Conservation (phyloP, 441 rosid species). For the Pelargonium cotyledonis region DNA sequence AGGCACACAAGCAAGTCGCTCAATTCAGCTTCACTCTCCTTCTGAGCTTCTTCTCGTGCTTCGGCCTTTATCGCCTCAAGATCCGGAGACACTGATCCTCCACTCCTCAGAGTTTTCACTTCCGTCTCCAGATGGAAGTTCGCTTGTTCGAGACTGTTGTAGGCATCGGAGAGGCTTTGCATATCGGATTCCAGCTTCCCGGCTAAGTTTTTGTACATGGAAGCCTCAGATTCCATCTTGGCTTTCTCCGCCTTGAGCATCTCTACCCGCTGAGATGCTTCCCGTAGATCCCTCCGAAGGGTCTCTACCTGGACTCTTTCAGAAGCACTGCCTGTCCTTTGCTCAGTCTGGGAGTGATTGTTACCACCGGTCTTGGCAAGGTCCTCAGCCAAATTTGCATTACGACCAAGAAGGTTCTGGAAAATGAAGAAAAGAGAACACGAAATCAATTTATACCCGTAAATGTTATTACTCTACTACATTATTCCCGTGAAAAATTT, state of each 20-base stretch:
- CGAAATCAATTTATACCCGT: slow-evolving; percentile 6
- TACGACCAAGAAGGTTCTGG: slow-evolving; percentile 78
- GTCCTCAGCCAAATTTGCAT: slow-evolving; percentile 83
- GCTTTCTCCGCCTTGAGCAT: slow-evolving; percentile 61
- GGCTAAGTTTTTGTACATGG: slow-evolving; percentile 58
- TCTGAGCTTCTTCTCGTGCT: slow-evolving; percentile 91
- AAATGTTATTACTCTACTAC: too few species aligned
- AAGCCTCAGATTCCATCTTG: slow-evolving; percentile 61
- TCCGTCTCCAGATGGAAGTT: slow-evolving; percentile 76
- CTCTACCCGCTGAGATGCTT: slow-evolving; percentile 68
- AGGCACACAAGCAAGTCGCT: slow-evolving; percentile 93
- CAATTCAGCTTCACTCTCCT: slow-evolving; percentile 89
- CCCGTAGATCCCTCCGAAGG: slow-evolving; percentile 73
- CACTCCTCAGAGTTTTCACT: slow-evolving; percentile 59
- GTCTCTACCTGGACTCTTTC: slow-evolving; percentile 72
- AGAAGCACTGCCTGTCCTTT: slow-evolving; percentile 39
- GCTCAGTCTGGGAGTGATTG: slow-evolving; percentile 48
- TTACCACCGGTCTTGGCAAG: slow-evolving; percentile 60
- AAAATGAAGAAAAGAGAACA: slow-evolving; percentile 11
- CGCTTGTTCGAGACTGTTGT: slow-evolving; percentile 76
- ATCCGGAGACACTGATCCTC: slow-evolving; percentile 43
- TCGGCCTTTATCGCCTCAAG: slow-evolving; percentile 63
- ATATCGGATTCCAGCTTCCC: slow-evolving; percentile 81
- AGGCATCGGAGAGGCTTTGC: slow-evolving; percentile 78
- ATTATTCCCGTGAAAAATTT: too few species aligned